Conservation (phyloP, 495 filamentous ascomycete genomes). For the Hypoxylon trugodes region DNA sequence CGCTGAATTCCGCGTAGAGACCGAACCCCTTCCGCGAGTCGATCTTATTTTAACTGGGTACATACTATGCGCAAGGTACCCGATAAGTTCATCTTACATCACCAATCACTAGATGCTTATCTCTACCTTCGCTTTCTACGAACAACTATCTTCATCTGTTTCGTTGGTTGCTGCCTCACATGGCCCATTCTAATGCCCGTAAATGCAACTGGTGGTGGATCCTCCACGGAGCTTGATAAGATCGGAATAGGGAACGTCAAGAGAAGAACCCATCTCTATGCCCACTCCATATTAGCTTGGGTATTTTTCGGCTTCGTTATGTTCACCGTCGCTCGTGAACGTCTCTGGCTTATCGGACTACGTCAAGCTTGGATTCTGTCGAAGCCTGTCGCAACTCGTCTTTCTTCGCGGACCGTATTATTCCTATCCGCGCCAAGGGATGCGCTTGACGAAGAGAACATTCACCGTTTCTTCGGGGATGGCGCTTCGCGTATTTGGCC, state of each 20-base stretch:
- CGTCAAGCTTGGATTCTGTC: constrained; percentile 78
- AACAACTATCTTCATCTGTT: constrained; percentile 71
- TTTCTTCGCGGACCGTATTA: constrained; percentile 74
- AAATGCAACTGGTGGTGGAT: constrained; percentile 73
- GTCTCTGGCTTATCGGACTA: constrained; percentile 72
- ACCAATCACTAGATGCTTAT: constrained; percentile 77
- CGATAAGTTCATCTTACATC: constrained; percentile 69
- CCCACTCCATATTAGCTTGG: constrained; percentile 65
- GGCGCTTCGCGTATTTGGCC: constrained; percentile 70
- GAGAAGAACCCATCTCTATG: constrained; percentile 63
- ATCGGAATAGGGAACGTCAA: constrained; percentile 74
- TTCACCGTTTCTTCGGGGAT: constrained; percentile 68
- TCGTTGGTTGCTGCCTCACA: constrained; percentile 74
- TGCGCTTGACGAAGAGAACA: constrained; percentile 62
- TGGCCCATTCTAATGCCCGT: constrained; percentile 83
- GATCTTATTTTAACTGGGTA: constrained; percentile 65
- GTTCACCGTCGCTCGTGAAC: constrained; percentile 71
- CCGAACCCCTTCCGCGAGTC: constrained; percentile 31
- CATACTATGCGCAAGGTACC: constrained; percentile 67
- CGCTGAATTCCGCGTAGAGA: constrained; percentile 36
- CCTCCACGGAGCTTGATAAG: constrained; percentile 66
- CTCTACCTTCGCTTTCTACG: constrained; percentile 84
- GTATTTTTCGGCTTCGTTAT: constrained; percentile 77
- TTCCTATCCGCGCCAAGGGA: constrained; percentile 73
- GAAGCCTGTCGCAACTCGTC: constrained; percentile 67